These are phyloP conservation scores for Yamadazyma blattariae DNA, from an alignment of 1,139 yeast genomes.

Conservation along the genomic window DNA sequence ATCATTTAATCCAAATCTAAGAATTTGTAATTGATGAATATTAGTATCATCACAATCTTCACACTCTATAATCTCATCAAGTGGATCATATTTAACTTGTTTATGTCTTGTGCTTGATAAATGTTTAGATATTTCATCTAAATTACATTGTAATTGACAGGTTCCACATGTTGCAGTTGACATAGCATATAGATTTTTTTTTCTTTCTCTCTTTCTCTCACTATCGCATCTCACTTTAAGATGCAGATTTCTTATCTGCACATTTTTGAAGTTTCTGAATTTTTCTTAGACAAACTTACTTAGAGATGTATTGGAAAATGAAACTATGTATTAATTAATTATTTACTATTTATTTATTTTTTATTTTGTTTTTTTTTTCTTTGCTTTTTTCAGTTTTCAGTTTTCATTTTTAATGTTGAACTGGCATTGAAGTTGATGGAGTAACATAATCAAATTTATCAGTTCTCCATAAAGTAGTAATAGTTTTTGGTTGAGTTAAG, in stretches of 20 bases:
- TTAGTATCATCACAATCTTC: slow-evolving; percentile 56
- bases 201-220: no score
- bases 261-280: no score
- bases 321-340: no score
- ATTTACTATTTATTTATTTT: no score
- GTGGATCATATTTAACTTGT: slow-evolving; percentile 29
- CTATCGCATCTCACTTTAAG: no score
- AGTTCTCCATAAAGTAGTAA: slow-evolving; percentile 67
- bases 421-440: slow-evolving; percentile 69
- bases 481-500: slow-evolving; percentile 75
- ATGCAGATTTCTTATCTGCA: no score
- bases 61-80: slow-evolving; percentile 48
- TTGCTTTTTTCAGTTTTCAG: no score
- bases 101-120: slow-evolving; percentile 55
- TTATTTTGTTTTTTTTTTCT: no score
- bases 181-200: slow-evolving; percentile 4
- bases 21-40: slow-evolving; percentile 50
- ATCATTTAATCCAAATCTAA: slow-evolving; percentile 55
- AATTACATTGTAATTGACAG: slow-evolving; percentile 9
- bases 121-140: slow-evolving; percentile 38
- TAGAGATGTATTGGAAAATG: no score
- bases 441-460: slow-evolving; percentile 48
- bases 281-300: no score
- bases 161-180: slow-evolving; percentile 13
- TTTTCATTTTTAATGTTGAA: slow-evolving; percentile 48